Percentiles rank a stretch among this genome's conserved stretches.
Evolutionary conservation across 345 rosid genomes (phyloP).

Genomic region (Kandelia obovata): DNA sequence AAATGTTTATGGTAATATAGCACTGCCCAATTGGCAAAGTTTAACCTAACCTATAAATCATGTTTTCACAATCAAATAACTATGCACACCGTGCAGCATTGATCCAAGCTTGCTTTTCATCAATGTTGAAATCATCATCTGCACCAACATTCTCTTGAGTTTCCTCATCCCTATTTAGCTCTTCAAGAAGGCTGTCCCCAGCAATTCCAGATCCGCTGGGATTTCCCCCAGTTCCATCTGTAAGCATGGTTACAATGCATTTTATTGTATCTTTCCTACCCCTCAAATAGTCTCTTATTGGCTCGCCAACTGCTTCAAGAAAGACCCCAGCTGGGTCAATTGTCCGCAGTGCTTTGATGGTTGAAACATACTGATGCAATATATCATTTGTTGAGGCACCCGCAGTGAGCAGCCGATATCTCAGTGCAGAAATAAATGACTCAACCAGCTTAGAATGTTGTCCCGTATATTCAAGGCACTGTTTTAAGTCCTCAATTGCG

Average conservation of each 20-base stretch:
- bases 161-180: conserved; percentile 89
- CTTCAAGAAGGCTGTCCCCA: conserved; percentile 98
- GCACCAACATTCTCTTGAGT: conserved; percentile 59
- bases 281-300: conserved; percentile 86
- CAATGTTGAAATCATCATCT: conserved; percentile 73
- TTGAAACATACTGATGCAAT: conserved; percentile 93
- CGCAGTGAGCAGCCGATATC: conserved; percentile 88
- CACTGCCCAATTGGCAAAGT: neutral
- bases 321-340: conserved; percentile 91
- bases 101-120: conserved; percentile 92
- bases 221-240: conserved; percentile 85
- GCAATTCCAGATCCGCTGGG: conserved; percentile 73
- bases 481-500: conserved; percentile 92
- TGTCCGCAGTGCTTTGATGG: conserved; percentile 90
- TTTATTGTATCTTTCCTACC: conserved; percentile 93
- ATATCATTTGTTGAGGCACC: conserved; percentile 99
- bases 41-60: conserved; percentile 15
- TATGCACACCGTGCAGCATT: conserved; percentile 49
- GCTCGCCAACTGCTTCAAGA: conserved; percentile 95
- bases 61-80: neutral
- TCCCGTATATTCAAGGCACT: conserved; percentile 91
- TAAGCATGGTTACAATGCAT: conserved; percentile 97
- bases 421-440: conserved; percentile 83
- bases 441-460: conserved; percentile 94
- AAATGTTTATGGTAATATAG: neutral